Conservation (phyloP, 2,329 filamentous ascomycete genomes). For the Elsinoe ampelina region DNA sequence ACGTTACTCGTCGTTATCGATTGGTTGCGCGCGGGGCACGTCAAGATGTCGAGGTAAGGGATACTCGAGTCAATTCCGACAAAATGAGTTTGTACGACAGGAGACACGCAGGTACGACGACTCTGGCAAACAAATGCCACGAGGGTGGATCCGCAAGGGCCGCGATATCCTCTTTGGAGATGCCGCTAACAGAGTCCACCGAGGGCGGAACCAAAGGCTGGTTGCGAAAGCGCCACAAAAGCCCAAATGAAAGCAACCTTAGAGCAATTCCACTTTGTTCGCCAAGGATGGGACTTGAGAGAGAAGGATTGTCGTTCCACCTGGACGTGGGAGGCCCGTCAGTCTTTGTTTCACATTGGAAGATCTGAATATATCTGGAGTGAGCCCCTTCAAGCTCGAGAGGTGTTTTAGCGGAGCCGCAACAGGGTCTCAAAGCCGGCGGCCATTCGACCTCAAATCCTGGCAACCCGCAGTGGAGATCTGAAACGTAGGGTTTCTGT, state of each 20-base stretch:
- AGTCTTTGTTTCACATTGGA: neutral
- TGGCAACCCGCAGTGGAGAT: neutral
- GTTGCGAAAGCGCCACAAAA: neutral
- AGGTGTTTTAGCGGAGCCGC: neutral
- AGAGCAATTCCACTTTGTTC: neutral
- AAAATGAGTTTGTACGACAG: neutral
- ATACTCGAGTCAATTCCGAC: neutral
- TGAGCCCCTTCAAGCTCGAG: neutral
- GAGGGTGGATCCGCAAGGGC: slow-evolving; percentile 5
- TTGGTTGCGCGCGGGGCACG: neutral
- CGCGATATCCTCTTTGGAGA: neutral
- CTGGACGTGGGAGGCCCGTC: neutral
- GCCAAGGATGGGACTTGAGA: neutral
- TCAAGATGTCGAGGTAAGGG: neutral
- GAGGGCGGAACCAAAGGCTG: slow-evolving; percentile 4
- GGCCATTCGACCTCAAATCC: slow-evolving; percentile 1
- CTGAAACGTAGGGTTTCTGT: slow-evolving; percentile 1
- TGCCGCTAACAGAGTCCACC: neutral
- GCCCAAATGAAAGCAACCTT: slow-evolving; percentile 7
- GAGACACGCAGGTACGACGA: neutral
- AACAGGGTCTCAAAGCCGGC: neutral
- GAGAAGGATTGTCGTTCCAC: neutral
- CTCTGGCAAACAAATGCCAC: neutral
- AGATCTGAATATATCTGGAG: neutral
- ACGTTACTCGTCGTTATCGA: neutral